Evolutionary conservation across 192 early-diverging fungal genomes (phyloP), one percentile per base, ranked within the genome.

Genomic region (Coemansia sp.): DNA sequence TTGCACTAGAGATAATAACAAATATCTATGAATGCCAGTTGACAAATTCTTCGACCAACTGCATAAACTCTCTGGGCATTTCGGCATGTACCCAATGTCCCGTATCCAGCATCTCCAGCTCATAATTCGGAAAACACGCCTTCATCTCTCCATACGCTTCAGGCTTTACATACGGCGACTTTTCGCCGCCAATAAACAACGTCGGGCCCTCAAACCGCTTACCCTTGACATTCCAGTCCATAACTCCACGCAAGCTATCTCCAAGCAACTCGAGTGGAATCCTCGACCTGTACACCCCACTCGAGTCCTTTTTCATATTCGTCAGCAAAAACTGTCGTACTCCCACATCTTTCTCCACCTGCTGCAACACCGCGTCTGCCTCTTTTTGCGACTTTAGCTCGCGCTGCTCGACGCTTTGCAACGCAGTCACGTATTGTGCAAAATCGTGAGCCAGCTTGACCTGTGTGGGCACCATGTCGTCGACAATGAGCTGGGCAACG

Each of bases 21-120:
- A 43, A 43, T 43, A 57, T 38, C 38, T 58, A 49, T 39, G 35
- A 10, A 22, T 61, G 48, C 8, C 57, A 7, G n/a, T 2, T 43
- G 14, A 80, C 66, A 81, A 89, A 89, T 7, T 73, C 74, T 0
- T 69, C 79, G 0, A 91, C 84, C 1, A 86, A 41, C 5, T 74
- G 59, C 50, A 86, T 62, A 61, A 91, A 91, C 61, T 88, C 87
- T 4, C 78, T 71, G 20, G 89, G 88, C 66, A 82, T 88, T 69
- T 91, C 87, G 1, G 88, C 83, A 71, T 91, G 89, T n/a, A 88
- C 89, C 96, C 96, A 98, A 68, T 98, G 96, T 0, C 94, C 94
- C 18, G 94, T 86, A 51, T 97, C 87, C 19, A 98, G 65, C 55
- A 79, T 75, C 12, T 69, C 70, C 22, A 96, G 59, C 57, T 82